Evolutionary conservation across 78 protist species (phyloP).

Genomic region (Diacronema lutheri): DNA sequence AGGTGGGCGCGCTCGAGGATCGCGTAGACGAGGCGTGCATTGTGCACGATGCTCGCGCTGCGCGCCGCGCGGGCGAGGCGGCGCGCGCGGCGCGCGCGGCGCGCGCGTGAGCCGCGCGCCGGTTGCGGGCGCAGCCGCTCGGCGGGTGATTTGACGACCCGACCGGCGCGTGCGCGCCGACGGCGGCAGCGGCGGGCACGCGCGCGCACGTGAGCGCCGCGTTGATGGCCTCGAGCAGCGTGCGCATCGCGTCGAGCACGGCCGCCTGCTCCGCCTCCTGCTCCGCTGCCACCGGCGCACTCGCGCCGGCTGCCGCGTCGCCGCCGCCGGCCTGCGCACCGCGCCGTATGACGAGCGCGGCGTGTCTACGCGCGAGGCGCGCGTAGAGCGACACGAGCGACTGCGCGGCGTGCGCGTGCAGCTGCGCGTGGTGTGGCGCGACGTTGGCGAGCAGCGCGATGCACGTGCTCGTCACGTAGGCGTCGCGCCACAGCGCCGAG

Average conservation of each 20-base stretch:
- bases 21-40: neutral
- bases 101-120: too few relatives aligned
- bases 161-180: too few relatives aligned
- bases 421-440: neutral
- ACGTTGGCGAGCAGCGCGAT: slow-evolving; percentile 9
- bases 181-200: too few relatives aligned
- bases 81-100: too few relatives aligned
- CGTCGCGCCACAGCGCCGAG: neutral
- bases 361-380: neutral
- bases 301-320: neutral
- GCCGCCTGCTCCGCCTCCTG: neutral
- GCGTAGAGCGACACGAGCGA: neutral
- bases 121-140: too few relatives aligned
- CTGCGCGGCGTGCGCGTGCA: slow-evolving; percentile 27
- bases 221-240: neutral
- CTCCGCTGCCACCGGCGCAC: neutral
- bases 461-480: slow-evolving; percentile 4
- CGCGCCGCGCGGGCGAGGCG: neutral
- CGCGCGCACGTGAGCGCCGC: neutral
- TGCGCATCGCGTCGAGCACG: neutral
- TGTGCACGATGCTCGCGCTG: neutral
- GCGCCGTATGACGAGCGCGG: neutral
- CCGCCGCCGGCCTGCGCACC: too few relatives aligned
- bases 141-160: too few relatives aligned
- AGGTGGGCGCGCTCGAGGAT: neutral